Evolutionary conservation across 176 grass and related monocot species (phyloP).

Genomic region (Secale cereale): DNA sequence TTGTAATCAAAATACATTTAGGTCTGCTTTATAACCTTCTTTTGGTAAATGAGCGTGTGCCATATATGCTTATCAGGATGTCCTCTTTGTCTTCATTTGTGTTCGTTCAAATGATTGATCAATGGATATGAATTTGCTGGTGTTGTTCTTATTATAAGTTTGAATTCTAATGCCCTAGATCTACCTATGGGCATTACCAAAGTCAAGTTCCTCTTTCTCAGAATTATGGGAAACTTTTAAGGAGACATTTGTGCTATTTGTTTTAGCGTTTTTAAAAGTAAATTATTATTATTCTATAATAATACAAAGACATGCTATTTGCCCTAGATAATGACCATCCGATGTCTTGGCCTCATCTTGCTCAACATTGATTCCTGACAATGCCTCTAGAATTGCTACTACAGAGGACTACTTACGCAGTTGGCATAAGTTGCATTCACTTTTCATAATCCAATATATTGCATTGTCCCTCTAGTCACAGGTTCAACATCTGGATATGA

Average conservation of each 20-base stretch:
- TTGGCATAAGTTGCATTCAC: not conserved
- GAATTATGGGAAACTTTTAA: not conserved
- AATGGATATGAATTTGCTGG: not conserved
- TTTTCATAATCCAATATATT: not conserved
- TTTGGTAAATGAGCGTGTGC: not conserved
- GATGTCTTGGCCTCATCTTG: not conserved
- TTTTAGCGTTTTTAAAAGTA: not conserved
- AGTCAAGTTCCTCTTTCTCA: not conserved
- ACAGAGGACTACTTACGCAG: not conserved
- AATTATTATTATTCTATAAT: not conserved
- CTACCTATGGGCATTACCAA: not conserved
- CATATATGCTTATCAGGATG: not conserved
- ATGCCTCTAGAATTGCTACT: not conserved
- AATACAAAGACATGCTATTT: not conserved
- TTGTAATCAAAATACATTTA: not conserved
- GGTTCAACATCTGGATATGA: not conserved
- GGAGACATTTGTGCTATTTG: not conserved
- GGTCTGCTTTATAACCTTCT: not conserved
- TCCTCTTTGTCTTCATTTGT: not conserved
- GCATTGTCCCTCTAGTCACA: not conserved
- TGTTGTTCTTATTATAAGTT: not conserved
- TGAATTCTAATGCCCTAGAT: not conserved
- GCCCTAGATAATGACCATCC: not conserved
- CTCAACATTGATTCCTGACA: not conserved
- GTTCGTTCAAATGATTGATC: not conserved